Conservation (phyloP, 2,329 filamentous ascomycete species). For the Zarea fungicola region DNA sequence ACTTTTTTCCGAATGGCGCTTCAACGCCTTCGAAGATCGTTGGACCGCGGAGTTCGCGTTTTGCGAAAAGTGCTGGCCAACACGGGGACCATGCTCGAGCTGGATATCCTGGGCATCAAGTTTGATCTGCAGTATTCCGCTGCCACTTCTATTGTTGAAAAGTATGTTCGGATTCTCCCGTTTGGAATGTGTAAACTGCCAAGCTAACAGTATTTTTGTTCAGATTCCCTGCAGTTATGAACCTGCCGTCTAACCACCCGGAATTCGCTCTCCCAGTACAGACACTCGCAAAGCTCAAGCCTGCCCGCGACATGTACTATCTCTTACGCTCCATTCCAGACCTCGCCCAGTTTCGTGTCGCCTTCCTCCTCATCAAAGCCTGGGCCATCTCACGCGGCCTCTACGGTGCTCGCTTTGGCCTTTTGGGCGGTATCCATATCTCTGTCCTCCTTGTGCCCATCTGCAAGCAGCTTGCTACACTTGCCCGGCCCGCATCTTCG, state of each 20-base stretch:
- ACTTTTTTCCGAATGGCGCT: slow-evolving; percentile 57
- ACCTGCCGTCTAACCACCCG: slow-evolving; percentile 44
- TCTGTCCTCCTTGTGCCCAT: slow-evolving; percentile 56
- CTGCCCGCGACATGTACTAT: slow-evolving; percentile 57
- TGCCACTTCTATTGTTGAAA: slow-evolving; percentile 49
- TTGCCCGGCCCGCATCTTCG: slow-evolving; percentile 24
- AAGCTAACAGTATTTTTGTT: background rate
- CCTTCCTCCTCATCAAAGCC: slow-evolving; percentile 54
- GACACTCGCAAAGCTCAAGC: slow-evolving; percentile 58
- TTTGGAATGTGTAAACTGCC: background rate
- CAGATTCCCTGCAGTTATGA: slow-evolving; percentile 43
- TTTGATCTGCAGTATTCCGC: slow-evolving; percentile 64
- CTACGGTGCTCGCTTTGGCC: slow-evolving; percentile 61
- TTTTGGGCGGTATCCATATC: slow-evolving; percentile 60
- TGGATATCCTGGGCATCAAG: slow-evolving; percentile 52
- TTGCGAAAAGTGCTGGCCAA: slow-evolving; percentile 53
- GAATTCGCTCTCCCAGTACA: slow-evolving; percentile 51
- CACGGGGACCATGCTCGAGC: slow-evolving; percentile 59
- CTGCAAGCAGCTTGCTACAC: slow-evolving; percentile 46
- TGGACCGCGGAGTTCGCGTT: slow-evolving; percentile 39
- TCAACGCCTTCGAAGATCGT: slow-evolving; percentile 47
- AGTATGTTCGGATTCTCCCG: slow-evolving; percentile 21
- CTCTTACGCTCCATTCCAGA: slow-evolving; percentile 56
- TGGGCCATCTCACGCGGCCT: slow-evolving; percentile 60
- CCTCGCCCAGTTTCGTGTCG: slow-evolving; percentile 50